A percentile compares a stretch with the other conserved stretches of the same genome.
phyloP scores from a whole-genome alignment of 1,284 basidiomycete species.

The Malassezia pachydermatis region DNA sequence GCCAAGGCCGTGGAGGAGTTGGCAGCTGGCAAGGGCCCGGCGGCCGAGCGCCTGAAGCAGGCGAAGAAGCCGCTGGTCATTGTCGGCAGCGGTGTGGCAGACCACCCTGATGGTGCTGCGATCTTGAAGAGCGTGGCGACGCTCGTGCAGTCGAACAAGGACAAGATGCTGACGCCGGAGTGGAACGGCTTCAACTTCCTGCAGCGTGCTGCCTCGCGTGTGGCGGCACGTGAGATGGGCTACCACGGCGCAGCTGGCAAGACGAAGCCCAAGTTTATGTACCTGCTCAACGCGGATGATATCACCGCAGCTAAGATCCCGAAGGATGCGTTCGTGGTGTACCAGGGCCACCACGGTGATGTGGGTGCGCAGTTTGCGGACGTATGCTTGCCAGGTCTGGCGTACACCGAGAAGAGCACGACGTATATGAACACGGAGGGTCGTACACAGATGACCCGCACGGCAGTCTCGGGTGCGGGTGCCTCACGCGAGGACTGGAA shows the following conservation, averaged over 20 bases:
- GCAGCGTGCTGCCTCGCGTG: constrained; percentile 77
- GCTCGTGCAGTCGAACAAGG: constrained; percentile 59
- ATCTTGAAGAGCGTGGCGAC: constrained; percentile 69
- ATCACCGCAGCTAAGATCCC: constrained; percentile 83
- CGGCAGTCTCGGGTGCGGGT: constrained; percentile 88
- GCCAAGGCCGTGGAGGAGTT: constrained; percentile 71
- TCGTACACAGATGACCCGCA: constrained; percentile 76
- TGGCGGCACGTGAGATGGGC: constrained; percentile 91
- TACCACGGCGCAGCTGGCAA: constrained; percentile 75
- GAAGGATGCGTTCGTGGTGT: constrained; percentile 88
- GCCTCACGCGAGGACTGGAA: constrained; percentile 97
- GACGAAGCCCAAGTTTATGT: constrained; percentile 74
- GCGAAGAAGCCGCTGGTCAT: constrained; percentile 92
- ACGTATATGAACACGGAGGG: constrained; percentile 99
- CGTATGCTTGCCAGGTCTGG: constrained; percentile 81
- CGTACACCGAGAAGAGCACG: constrained; percentile 88
- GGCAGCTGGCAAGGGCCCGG: constrained; percentile 61
- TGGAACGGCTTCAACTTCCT: constrained; percentile 94
- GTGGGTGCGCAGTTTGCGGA: constrained; percentile 91
- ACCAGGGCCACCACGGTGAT: constrained; percentile 98
- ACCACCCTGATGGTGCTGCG: constrained; percentile 74
- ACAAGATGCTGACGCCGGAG: constrained; percentile 67
- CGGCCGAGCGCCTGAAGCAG: constrained; percentile 74
- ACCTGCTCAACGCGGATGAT: constrained; percentile 93
- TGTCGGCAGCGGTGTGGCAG: constrained; percentile 73